These are phyloP conservation scores for Magnolia changhungtana DNA, from an alignment of 164 flowering plant genomes.

Conservation along the genomic window DNA sequence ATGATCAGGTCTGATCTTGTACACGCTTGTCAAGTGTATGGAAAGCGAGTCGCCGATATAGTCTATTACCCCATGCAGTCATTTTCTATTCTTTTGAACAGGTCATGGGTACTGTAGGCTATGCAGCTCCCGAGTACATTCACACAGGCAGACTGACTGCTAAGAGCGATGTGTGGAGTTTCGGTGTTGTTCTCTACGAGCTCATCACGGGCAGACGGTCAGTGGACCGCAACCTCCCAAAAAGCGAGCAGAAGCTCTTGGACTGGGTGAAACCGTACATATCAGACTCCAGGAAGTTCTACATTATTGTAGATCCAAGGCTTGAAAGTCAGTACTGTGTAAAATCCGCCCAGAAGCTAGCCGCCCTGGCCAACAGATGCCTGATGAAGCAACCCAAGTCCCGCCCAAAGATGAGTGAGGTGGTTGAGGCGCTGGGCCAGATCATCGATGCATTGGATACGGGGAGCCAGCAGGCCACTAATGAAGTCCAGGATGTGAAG, in stretches of 20 bases:
- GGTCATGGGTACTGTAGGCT: slow-evolving; percentile 95
- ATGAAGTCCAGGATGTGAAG: slow-evolving; percentile 29
- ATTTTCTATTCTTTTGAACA: slow-evolving; percentile 12
- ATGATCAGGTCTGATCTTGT: background rate
- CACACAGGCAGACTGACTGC: slow-evolving; percentile 79
- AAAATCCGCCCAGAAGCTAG: slow-evolving; percentile 71
- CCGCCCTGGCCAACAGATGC: slow-evolving; percentile 73
- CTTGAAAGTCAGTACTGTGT: slow-evolving; percentile 58
- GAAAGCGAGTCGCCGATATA: background rate
- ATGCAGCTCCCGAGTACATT: slow-evolving; percentile 96
- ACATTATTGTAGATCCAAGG: slow-evolving; percentile 68
- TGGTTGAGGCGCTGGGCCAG: slow-evolving; percentile 57
- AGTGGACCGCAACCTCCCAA: slow-evolving; percentile 79
- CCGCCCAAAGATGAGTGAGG: slow-evolving; percentile 94
- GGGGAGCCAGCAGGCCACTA: slow-evolving; percentile 14
- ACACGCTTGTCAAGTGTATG: background rate
- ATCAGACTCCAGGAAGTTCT: slow-evolving; percentile 73
- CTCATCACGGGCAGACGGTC: slow-evolving; percentile 88
- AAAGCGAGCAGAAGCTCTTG: slow-evolving; percentile 81
- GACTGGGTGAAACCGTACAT: slow-evolving; percentile 86
- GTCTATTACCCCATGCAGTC: background rate
- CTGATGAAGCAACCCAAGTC: slow-evolving; percentile 69
- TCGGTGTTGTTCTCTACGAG: slow-evolving; percentile 90
- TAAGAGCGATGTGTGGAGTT: slow-evolving; percentile 98
- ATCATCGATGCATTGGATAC: slow-evolving; percentile 54